Percentiles rank a stretch among this genome's conserved stretches.
These are phyloP conservation scores for Arthrobotrys iridis DNA, from an alignment of 2,329 filamentous ascomycete genomes.

Conservation along the genomic window DNA sequence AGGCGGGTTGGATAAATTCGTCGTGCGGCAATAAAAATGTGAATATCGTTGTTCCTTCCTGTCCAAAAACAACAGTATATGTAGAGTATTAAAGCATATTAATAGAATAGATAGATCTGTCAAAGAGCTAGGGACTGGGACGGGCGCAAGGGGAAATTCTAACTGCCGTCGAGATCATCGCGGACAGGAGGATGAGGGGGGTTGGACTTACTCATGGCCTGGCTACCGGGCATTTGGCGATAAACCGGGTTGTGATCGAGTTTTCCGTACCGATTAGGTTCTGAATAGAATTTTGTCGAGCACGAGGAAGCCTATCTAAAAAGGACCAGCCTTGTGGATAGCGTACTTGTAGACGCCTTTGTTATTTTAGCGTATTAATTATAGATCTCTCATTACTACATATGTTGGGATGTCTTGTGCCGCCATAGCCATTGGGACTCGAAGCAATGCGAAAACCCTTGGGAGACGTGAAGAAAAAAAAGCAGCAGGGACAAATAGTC, in stretches of 20 bases:
- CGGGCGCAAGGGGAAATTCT: constrained; percentile 3
- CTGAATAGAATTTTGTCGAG: neutral
- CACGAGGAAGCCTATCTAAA: neutral
- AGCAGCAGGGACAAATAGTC: neutral
- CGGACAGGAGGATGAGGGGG: constrained; percentile 4
- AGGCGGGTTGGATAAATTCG: constrained; percentile 51
- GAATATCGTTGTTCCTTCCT: constrained; percentile 1
- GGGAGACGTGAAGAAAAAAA: constrained; percentile 6
- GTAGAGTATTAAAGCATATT: neutral
- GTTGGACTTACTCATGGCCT: neutral
- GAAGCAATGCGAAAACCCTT: neutral
- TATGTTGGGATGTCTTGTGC: constrained; percentile 9
- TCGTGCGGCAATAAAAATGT: constrained; percentile 35
- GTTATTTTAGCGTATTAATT: constrained; percentile 12
- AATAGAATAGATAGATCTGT: neutral
- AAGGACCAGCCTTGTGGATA: neutral
- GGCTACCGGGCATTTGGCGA: neutral
- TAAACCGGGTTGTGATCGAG: constrained; percentile 4
- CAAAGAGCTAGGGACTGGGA: neutral
- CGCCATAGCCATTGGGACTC: neutral
- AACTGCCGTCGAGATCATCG: constrained; percentile 1
- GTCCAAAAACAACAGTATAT: neutral
- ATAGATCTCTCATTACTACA: constrained; percentile 32
- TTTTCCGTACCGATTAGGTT: constrained; percentile 4
- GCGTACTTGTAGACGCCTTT: constrained; percentile 8